Conservation (phyloP, 2,329 filamentous ascomycete genomes). For the Exophiala xenobiotica region DNA sequence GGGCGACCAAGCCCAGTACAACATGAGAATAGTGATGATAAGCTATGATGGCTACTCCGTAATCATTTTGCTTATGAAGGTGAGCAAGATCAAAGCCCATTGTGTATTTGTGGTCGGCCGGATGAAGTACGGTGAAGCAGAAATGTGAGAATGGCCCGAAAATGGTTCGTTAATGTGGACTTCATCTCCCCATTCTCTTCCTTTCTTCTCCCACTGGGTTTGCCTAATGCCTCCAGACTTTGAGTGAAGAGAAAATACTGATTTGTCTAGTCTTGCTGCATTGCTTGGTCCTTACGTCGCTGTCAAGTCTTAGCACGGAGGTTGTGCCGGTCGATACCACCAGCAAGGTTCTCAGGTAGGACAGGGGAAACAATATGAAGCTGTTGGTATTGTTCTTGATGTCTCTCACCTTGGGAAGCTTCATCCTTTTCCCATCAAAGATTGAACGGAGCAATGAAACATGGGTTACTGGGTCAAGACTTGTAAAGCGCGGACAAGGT, state of each 20-base stretch:
- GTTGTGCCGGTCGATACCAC: no score
- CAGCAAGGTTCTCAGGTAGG: background rate
- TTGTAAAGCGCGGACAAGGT: no score
- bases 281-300: no score
- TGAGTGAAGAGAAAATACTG: background rate
- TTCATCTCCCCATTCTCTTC: background rate
- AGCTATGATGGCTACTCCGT: background rate
- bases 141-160: background rate
- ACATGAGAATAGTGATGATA: no score
- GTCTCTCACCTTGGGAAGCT: conserved; percentile 14
- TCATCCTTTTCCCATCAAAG: background rate
- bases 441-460: conserved; percentile 1
- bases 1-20: background rate
- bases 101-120: no score
- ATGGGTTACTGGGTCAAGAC: no score
- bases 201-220: no score
- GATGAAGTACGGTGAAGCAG: conserved; percentile 1
- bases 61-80: no score
- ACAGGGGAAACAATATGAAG: conserved; percentile 21
- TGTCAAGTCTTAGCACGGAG: background rate
- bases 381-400: conserved; percentile 24
- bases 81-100: no score
- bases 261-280: background rate
- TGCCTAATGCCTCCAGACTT: background rate
- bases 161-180: background rate